Conservation (phyloP, 352 stramenopile genomes). For the Phytophthora vignae region DNA sequence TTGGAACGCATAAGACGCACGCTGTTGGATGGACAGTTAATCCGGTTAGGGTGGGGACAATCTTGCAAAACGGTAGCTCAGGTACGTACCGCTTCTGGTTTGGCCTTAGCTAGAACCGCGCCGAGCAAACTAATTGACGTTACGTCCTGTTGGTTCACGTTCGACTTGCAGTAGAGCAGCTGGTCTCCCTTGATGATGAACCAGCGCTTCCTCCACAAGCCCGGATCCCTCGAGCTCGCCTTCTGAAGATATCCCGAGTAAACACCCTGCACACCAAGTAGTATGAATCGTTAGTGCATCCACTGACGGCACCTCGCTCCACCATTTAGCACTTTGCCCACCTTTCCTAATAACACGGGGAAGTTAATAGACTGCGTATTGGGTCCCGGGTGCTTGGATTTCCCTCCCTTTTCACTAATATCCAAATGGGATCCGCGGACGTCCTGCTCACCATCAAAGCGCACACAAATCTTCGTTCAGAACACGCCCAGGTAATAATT, state of each 20-base stretch:
- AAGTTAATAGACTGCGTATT: constrained; percentile 68
- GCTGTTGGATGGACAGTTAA: constrained; percentile 34
- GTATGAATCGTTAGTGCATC: background rate
- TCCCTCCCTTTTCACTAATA: constrained; percentile 56
- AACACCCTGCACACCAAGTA: constrained; percentile 49
- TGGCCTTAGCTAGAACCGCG: constrained; percentile 75
- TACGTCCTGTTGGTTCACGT: constrained; percentile 83
- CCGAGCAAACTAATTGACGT: constrained; percentile 84
- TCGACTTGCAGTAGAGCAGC: constrained; percentile 87
- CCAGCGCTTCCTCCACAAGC: constrained; percentile 86
- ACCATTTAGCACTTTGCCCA: constrained; percentile 21
- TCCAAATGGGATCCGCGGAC: constrained; percentile 75
- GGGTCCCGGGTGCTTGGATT: constrained; percentile 30
- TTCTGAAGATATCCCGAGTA: constrained; percentile 87
- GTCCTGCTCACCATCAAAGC: constrained; percentile 44
- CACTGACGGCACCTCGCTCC: background rate
- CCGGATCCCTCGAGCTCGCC: constrained; percentile 77
- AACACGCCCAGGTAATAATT: background rate
- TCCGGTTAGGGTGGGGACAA: constrained; percentile 13
- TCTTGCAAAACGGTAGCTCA: background rate
- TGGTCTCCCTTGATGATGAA: constrained; percentile 90
- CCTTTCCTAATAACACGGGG: constrained; percentile 77
- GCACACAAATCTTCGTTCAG: constrained; percentile 5
- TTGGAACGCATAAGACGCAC: constrained; percentile 80
- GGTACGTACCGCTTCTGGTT: constrained; percentile 72